A percentile compares a stretch with the other conserved stretches of the same genome.
These are phyloP conservation scores for Chlamydomonas eustigma DNA, from an alignment of 139 green algal species.

Conservation along the genomic window DNA sequence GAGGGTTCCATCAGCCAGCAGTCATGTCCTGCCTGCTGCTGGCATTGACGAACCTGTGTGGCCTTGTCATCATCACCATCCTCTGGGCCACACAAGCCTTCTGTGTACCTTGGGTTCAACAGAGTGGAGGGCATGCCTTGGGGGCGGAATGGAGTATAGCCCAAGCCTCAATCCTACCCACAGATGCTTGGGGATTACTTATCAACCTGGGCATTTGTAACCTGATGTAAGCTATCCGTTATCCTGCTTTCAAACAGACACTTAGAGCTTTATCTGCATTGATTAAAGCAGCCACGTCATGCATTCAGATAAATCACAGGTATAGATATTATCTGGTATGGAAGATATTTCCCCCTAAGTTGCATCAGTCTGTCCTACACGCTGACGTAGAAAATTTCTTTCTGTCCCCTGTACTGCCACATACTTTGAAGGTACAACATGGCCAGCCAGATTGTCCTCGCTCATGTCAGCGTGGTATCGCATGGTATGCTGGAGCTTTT, in stretches of 20 bases:
- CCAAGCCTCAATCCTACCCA: not conserved
- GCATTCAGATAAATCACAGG: too few relatives aligned
- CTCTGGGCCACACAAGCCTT: not conserved
- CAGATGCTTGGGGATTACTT: conserved; percentile 4
- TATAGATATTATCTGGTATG: too few relatives aligned
- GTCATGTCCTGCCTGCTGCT: conserved; percentile 13
- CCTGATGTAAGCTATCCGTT: conserved; percentile 3
- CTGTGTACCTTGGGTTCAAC: not conserved
- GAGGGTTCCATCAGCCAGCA: not conserved
- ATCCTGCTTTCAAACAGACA: not conserved
- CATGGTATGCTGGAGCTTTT: conserved; percentile 32
- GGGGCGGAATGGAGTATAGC: not conserved
- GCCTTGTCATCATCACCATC: not conserved
- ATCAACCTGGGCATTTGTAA: conserved; percentile 14
- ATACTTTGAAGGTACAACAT: conserved; percentile 28
- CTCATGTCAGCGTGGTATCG: conserved; percentile 15
- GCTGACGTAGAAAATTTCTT: too few relatives aligned
- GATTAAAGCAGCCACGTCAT: too few relatives aligned
- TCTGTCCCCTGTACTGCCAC: too few relatives aligned
- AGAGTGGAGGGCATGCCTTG: not conserved
- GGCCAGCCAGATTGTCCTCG: conserved; percentile 25
- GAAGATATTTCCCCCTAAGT: too few relatives aligned
- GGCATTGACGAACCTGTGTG: not conserved
- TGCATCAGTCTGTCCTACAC: too few relatives aligned
- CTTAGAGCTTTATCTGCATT: too few relatives aligned